phyloP scores from a whole-genome alignment of 768 basidiomycete species.

The Pulveroboletus ravenelii region DNA sequence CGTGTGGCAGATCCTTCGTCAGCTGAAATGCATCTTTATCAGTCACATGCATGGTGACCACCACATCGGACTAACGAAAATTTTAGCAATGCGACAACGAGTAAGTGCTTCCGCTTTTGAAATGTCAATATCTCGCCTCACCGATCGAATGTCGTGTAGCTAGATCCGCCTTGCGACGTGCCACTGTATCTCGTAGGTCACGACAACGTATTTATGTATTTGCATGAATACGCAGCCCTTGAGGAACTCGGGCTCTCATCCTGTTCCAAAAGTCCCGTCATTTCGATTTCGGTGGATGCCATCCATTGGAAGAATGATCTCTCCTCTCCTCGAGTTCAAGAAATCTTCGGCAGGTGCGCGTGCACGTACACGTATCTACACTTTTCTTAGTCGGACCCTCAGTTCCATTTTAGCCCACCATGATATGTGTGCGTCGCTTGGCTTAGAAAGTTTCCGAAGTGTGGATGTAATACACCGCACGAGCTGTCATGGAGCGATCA shows the following conservation, averaged over 20 bases:
- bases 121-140: background rate
- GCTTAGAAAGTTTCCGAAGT: slow-evolving; percentile 55
- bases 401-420: slow-evolving; percentile 43
- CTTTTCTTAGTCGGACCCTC: background rate
- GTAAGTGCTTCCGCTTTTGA: slow-evolving; percentile 34
- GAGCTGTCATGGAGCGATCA: slow-evolving; percentile 64
- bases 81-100: slow-evolving; percentile 65
- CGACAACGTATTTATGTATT: slow-evolving; percentile 53
- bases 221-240: slow-evolving; percentile 68
- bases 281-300: slow-evolving; percentile 52
- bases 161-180: slow-evolving; percentile 53
- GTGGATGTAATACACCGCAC: slow-evolving; percentile 74
- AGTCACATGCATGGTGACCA: slow-evolving; percentile 94
- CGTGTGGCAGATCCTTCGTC: slow-evolving; percentile 58
- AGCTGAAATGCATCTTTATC: slow-evolving; percentile 76
- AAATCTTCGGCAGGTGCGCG: slow-evolving; percentile 4
- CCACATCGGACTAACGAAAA: slow-evolving; percentile 74
- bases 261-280: slow-evolving; percentile 44
- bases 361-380: background rate
- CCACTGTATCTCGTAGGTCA: slow-evolving; percentile 72
- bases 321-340: slow-evolving; percentile 26
- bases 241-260: slow-evolving; percentile 64
- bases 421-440: slow-evolving; percentile 49
- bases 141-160: slow-evolving; percentile 36
- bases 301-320: slow-evolving; percentile 43